phyloP scores from a whole-genome alignment of 371 early-diverging fungal genomes.

The Caulochytrium protostelioides region DNA sequence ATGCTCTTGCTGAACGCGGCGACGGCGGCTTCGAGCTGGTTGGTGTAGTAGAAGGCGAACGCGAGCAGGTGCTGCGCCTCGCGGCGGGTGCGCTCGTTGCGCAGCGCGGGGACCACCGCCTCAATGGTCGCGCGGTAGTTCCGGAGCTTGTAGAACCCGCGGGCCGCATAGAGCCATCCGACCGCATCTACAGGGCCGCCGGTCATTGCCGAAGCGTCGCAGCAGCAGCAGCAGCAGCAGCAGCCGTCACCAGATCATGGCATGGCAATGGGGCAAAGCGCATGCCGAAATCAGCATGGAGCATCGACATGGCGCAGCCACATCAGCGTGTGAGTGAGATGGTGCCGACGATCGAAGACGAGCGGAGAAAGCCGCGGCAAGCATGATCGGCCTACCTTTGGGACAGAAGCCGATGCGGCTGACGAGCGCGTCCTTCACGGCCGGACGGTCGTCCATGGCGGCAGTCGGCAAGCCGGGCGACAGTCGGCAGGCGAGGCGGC shows the following conservation, averaged over 20 bases:
- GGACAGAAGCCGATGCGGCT: conserved; percentile 32
- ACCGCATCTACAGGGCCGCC: conserved; percentile 18
- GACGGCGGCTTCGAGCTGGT: conserved; percentile 27
- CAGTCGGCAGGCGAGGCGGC: too few relatives aligned
- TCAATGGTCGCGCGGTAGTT: conserved; percentile 32
- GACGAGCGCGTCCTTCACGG: too few relatives aligned
- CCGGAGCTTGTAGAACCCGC: conserved; percentile 34
- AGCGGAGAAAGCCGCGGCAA: not conserved
- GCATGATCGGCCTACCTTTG: conserved; percentile 17
- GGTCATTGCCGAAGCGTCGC: too few relatives aligned
- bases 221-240: not conserved
- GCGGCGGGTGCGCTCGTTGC: conserved; percentile 30
- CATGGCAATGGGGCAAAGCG: not conserved
- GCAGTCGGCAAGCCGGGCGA: too few relatives aligned
- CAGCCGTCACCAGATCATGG: not conserved
- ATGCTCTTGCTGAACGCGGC: conserved; percentile 32
- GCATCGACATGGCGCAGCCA: not conserved
- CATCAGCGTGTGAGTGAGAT: not conserved
- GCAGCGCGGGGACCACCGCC: conserved; percentile 26
- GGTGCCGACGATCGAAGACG: not conserved
- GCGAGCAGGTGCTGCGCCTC: conserved; percentile 33
- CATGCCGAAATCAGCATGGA: not conserved
- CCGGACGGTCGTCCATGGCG: too few relatives aligned
- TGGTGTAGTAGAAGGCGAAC: conserved; percentile 25
- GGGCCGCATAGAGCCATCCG: conserved; percentile 34